These are phyloP conservation scores for Podospora fimiseda DNA, from an alignment of 495 filamentous ascomycete genomes.

Conservation along the genomic window DNA sequence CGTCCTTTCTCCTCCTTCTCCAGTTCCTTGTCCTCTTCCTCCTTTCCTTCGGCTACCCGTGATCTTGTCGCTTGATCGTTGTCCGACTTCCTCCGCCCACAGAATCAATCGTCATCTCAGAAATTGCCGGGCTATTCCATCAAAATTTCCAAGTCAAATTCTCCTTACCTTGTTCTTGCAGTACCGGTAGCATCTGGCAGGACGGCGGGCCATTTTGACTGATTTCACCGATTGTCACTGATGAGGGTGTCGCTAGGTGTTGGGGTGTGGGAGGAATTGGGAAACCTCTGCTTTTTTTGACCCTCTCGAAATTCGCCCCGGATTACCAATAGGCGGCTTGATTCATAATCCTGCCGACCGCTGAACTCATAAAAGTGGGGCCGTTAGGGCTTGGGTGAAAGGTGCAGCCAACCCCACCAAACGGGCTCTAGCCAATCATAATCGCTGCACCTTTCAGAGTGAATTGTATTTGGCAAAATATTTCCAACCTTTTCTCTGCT, in stretches of 20 bases:
- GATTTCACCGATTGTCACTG: slow-evolving; percentile 46
- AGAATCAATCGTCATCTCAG: slow-evolving; percentile 2
- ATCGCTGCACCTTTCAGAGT: slow-evolving; percentile 8
- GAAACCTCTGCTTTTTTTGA: slow-evolving; percentile 28
- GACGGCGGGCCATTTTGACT: slow-evolving; percentile 95
- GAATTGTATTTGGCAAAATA: slow-evolving; percentile 8
- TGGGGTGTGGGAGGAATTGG: slow-evolving; percentile 31
- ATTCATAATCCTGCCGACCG: slow-evolving; percentile 17
- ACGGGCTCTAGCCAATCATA: slow-evolving; percentile 22
- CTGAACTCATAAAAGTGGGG: slow-evolving; percentile 23
- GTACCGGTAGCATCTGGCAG: slow-evolving; percentile 99
- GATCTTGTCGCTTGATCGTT: neutral
- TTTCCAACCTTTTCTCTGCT: slow-evolving; percentile 19
- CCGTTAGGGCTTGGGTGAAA: slow-evolving; percentile 37
- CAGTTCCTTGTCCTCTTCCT: neutral
- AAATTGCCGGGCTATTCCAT: slow-evolving; percentile 1
- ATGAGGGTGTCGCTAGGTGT: slow-evolving; percentile 31
- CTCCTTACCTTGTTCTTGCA: slow-evolving; percentile 99
- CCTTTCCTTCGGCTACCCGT: slow-evolving; percentile 3
- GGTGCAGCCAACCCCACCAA: slow-evolving; percentile 9
- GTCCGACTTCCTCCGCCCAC: neutral
- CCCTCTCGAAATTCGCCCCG: slow-evolving; percentile 35
- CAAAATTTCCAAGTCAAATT: slow-evolving; percentile 11
- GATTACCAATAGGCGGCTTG: slow-evolving; percentile 33
- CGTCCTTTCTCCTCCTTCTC: neutral